Base-by-base conservation (phyloP, 345 rosid species). In the Eucalyptus virginea region DNA sequence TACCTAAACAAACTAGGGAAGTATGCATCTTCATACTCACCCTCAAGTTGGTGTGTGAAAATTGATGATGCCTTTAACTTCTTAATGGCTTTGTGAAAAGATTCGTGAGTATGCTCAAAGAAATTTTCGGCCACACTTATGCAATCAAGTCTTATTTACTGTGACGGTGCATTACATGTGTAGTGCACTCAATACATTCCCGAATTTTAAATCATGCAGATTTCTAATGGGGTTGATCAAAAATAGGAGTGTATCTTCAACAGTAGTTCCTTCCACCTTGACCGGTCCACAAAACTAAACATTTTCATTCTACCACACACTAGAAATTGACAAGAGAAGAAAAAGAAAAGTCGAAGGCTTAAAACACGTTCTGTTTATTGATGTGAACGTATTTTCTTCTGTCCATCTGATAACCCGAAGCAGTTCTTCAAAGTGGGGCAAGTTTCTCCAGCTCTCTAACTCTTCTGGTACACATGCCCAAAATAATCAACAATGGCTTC, bases 91-190 rank as follows among this genome's bases (percentile, higher is more conserved):
- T 26, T 26, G 32, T 3, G 4, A 60, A 60, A 28, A 60, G 32
- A 3, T 28, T 28, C 8, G 16, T 1, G 0, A 60, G 4, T 26
- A 19, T 60, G 2, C 13, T 26, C 14, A 0, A 2, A 58, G 30
- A 58, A 58, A 58, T 24, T 58, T 21, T 58, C 12, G 6, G 1
- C 60, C 11, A 54, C 60, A 51, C 9, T 17, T 4, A 21, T 17
- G 54, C 54, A 26, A 24, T 24, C 65, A 58, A 58, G n/a, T 58
- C 30, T 58, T 11, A 58, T 24, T 58, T 24, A 58, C 14, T 1
- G 15, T 58, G 65, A 58, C 15, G 3, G 7, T 58, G 62, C 62
- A 56, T 24, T 52, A 52, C 11, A 56, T 24, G 62, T 56, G 30
- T 10, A 56, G 28, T 5, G 65, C 65, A 58, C n/a, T 58, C n/a